Conservation (phyloP, 768 basidiomycete genomes). For the Ramaria sp. region DNA sequence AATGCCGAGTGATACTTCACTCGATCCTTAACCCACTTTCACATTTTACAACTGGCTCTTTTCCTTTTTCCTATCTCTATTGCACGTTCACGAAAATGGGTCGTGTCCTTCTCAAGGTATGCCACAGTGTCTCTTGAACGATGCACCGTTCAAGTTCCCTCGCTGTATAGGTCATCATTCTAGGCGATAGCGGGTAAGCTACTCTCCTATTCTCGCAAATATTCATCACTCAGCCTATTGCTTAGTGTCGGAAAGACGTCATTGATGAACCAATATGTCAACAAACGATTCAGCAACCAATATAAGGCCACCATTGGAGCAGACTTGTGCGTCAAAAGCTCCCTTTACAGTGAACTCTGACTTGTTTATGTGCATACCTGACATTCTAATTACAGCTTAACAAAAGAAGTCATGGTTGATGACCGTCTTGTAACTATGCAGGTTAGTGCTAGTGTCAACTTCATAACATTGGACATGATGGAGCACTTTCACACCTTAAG, state of each 20-base stretch:
- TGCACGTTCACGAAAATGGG: slow-evolving; percentile 41
- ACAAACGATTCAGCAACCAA: slow-evolving; percentile 98
- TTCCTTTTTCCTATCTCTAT: background rate
- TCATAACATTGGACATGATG: background rate
- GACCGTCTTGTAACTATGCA: slow-evolving; percentile 99
- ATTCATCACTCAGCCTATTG: background rate
- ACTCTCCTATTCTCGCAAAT: slow-evolving; percentile 3
- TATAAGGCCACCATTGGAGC: slow-evolving; percentile 99
- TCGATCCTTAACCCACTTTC: background rate
- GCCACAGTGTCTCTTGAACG: background rate
- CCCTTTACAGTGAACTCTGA: slow-evolving; percentile 8
- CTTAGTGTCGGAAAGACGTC: slow-evolving; percentile 95
- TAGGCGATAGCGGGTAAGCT: slow-evolving; percentile 91
- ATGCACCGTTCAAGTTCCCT: background rate
- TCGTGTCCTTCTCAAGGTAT: slow-evolving; percentile 77
- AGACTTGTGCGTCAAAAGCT: slow-evolving; percentile 63
- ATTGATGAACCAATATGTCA: slow-evolving; percentile 99
- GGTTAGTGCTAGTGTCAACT: slow-evolving; percentile 31
- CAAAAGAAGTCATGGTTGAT: slow-evolving; percentile 98
- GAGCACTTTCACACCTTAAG: slow-evolving; percentile 26
- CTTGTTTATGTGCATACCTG: slow-evolving; percentile 16
- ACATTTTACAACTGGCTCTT: background rate
- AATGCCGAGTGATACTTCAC: background rate
- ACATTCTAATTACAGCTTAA: slow-evolving; percentile 46
- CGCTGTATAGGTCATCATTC: slow-evolving; percentile 79